Base-by-base conservation (phyloP, 2,329 filamentous ascomycete species). In the Waltergamsia citrina region DNA sequence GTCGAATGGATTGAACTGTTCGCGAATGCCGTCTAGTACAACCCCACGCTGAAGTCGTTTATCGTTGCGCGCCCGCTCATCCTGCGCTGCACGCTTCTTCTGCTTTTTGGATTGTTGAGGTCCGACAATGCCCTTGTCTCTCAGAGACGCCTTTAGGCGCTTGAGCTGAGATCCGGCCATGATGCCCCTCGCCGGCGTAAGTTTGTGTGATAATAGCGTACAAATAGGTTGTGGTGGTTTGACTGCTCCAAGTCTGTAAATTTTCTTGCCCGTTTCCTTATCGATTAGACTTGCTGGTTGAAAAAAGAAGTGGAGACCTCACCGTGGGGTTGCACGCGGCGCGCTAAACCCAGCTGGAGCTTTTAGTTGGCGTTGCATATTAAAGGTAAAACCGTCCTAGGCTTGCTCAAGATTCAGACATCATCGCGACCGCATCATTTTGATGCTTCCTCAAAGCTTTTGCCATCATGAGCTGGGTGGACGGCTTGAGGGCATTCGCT, bases 1-100 rank as follows among this genome's bases (percentile, higher is more conserved):
- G 53, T 98, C 92, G 59, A 98, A 98, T 0, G 92, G 92, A 56
- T 98, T 98, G 73, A 96, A 96, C 46, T 88, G 82, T 51, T 96
- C 88, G 52, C 92, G 82, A 54, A 98, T 95, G 37, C 75, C 77
- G 47, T 84, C 78, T 41, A 98, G 69, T 12, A 87, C 85, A 36
- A 78, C 80, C 50, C 81, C 75, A 51, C 82, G 77, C 54, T 86
- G 77, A 18, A 85, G 71, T 39, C 85, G 79, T 58, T 86, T 84
- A 49, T 90, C 80, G 46, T 62, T 64, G 41, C 72, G 75, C 41
- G 69, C 71, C 37, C 74, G 76, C 33, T 71, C 74, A 57, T 77
- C 77, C 56, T 79, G 78, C 35, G 70, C 75, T 50, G 74, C 71
- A 52, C 82, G 78, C 50, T 85, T 84, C 56, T 85, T 87, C 56